Evolutionary conservation across 2,329 filamentous ascomycete species (phyloP).

Genomic region (Escovopsis sp.): DNA sequence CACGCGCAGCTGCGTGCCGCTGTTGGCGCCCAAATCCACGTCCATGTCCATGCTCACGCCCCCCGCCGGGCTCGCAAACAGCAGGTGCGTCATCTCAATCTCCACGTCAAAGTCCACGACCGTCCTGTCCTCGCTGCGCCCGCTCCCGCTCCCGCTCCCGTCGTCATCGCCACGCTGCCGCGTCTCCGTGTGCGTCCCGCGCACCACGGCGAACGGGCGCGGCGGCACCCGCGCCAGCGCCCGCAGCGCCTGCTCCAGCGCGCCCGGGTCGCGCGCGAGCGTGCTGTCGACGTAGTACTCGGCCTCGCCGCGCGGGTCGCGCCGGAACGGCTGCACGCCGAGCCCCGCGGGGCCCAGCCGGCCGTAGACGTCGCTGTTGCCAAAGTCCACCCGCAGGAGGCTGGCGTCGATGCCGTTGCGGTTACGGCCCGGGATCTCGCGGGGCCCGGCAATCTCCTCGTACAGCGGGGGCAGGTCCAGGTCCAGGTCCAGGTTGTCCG

Average conservation of each 20-base stretch:
- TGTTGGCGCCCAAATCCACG: conserved; percentile 7
- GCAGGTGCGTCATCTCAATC: conserved; percentile 43
- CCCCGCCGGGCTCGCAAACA: conserved; percentile 28
- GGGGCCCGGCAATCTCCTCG: conserved; percentile 14
- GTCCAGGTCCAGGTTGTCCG: conserved; percentile 20
- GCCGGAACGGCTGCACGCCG: conserved; percentile 14
- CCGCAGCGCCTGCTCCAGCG: conserved; percentile 30
- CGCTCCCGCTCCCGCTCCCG: conserved; percentile 14
- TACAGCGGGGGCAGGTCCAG: conserved; percentile 31
- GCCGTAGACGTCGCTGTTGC: too few relatives aligned
- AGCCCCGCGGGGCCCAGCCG: conserved; percentile 1
- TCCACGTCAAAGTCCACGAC: conserved; percentile 45
- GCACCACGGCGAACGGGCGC: conserved; percentile 35
- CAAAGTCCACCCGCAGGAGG: background rate
- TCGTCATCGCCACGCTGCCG: conserved; percentile 8
- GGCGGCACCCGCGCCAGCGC: conserved; percentile 33
- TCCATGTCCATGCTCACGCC: conserved; percentile 29
- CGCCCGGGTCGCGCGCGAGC: conserved; percentile 29
- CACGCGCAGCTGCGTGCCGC: too few relatives aligned
- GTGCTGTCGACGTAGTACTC: conserved; percentile 29
- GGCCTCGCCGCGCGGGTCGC: conserved; percentile 18
- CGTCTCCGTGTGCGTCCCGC: conserved; percentile 32
- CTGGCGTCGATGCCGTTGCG: conserved; percentile 5
- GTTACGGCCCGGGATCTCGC: conserved; percentile 6
- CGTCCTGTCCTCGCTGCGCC: conserved; percentile 22